Evolutionary conservation across 225 moss, liverwort and hornwort species (phyloP).

Genomic region (Pleurozium schreberi): DNA sequence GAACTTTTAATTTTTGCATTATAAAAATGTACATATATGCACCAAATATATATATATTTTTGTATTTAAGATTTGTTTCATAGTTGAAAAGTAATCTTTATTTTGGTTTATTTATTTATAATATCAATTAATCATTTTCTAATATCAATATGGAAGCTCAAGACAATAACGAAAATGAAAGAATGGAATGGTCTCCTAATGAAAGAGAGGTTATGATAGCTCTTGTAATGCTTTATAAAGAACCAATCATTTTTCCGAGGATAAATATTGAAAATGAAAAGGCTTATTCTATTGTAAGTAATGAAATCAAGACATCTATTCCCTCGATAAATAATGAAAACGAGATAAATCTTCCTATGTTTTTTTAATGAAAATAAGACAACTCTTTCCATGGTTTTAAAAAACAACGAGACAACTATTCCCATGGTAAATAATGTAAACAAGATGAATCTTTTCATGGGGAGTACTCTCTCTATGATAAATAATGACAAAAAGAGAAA

Average conservation of each 20-base stretch:
- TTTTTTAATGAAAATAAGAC: neutral
- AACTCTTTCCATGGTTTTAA: neutral
- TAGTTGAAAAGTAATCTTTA: too few relatives aligned
- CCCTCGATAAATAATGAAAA: neutral
- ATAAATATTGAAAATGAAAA: too few relatives aligned
- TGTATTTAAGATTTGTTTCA: too few relatives aligned
- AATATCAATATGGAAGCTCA: neutral
- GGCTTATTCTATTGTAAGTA: too few relatives aligned
- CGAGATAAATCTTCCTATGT: neutral
- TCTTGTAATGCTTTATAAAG: neutral
- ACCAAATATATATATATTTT: too few relatives aligned
- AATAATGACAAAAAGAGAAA: neutral
- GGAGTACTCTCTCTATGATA: accelerated
- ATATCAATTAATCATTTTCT: too few relatives aligned
- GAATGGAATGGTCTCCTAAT: neutral
- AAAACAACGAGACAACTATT: neutral
- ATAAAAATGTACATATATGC: too few relatives aligned
- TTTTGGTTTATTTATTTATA: too few relatives aligned
- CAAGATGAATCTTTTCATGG: too few relatives aligned
- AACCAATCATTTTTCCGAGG: neutral
- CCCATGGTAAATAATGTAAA: too few relatives aligned
- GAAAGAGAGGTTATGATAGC: neutral
- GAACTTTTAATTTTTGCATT: too few relatives aligned
- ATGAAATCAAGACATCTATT: neutral
- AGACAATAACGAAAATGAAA: neutral